Base-by-base conservation (phyloP, 2,329 filamentous ascomycete genomes). In the Nemania serpens region DNA sequence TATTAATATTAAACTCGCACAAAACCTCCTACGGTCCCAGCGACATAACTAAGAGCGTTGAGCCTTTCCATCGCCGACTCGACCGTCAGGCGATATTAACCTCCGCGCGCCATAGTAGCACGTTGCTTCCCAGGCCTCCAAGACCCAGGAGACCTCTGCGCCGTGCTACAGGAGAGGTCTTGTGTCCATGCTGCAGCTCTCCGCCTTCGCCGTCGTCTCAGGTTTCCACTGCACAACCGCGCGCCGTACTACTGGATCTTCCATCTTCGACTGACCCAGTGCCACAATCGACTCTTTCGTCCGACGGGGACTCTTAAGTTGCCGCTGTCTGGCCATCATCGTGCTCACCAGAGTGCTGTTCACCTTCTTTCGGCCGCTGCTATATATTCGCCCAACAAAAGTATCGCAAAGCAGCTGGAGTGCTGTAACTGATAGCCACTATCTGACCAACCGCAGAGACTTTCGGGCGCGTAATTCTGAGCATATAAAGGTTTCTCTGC, bases 221-320 rank as follows among this genome's bases (percentile, higher is more conserved):
- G 73, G 73, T 71, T 71, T 68, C 74, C 73, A 77, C 75, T 75
- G 70, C 77, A 79, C 75, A 76, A 75, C 78, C 76, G 77, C 76
- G 81, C 80, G 77, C 73, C 72, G 81, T 83, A 77, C 76, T 71
- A 82, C 81, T 75, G 72, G 72, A 73, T 71, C 72, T 74, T 73
- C 75, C 66, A 76, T 76, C 75, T 74, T 77, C 74, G 76, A 75
- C 76, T 77, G 72, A 77, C 72, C 75, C 71, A 78, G 79, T 82
- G 79, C 79, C 76, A 80, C 80, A 73, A 76, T 79, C 78, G 78
- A 79, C 76, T 78, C 79, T 79, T 78, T 78, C 77, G 81, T 83
- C 78, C 75, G 73, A 82, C 81, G 67, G 65, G 73, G 76, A 71
- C 72, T 72, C 69, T 75, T 70, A 73, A 71, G 67, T 71, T 68